Conservation (phyloP, 2,329 filamentous ascomycete genomes). For the Alternaria infectoria region DNA sequence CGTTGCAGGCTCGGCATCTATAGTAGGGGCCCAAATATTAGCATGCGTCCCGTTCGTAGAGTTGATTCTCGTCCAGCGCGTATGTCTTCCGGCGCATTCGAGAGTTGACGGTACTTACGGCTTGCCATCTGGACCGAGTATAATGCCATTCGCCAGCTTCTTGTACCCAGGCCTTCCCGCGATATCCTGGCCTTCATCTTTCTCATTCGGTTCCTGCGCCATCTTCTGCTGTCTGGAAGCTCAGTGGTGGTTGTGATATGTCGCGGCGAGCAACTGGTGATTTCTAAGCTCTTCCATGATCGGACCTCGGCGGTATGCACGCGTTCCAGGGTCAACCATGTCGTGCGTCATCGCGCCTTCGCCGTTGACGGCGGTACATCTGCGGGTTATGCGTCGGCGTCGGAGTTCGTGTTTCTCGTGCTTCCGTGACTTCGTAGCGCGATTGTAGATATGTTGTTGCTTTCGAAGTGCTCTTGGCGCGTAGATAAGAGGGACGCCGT, state of each 20-base stretch:
- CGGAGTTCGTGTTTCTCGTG: background rate
- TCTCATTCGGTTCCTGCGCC: slow-evolving; percentile 30
- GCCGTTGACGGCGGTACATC: background rate
- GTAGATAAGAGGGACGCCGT: background rate
- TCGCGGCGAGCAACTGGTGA: slow-evolving; percentile 7
- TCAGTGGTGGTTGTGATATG: background rate
- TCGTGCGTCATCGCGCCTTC: slow-evolving; percentile 3
- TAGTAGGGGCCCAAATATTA: background rate
- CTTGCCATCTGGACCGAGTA: slow-evolving; percentile 82
- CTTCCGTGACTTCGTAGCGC: background rate
- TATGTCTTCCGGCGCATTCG: slow-evolving; percentile 22
- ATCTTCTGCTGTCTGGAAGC: slow-evolving; percentile 10
- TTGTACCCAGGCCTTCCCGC: slow-evolving; percentile 49
- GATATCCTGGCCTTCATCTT: slow-evolving; percentile 33
- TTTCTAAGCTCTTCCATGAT: slow-evolving; percentile 27
- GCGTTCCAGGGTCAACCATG: slow-evolving; percentile 10
- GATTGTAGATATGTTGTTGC: background rate
- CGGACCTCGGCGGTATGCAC: slow-evolving; percentile 18
- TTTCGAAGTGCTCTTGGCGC: background rate
- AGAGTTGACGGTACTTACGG: slow-evolving; percentile 65
- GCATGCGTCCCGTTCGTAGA: background rate
- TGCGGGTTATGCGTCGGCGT: background rate
- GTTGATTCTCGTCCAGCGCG: background rate
- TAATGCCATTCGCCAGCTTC: slow-evolving; percentile 72
- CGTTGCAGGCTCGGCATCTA: slow-evolving; percentile 76